A percentile compares a stretch with the other conserved stretches of the same genome.
Evolutionary conservation across 2,329 filamentous ascomycete genomes (phyloP).

Genomic region (Cercospora citrullina): DNA sequence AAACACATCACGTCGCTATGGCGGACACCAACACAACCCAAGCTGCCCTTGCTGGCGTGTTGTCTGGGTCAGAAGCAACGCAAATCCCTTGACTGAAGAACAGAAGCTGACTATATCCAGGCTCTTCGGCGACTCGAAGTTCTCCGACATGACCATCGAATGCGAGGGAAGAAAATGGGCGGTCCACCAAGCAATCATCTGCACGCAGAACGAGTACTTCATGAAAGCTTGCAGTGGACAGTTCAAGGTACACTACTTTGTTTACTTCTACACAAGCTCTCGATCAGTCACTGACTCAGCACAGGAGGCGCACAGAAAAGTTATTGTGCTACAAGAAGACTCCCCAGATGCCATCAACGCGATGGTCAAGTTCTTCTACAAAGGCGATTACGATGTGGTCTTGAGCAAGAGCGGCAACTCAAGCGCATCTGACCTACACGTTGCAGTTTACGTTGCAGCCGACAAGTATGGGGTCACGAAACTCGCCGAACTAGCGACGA

Average conservation of each 20-base stretch:
- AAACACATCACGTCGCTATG: neutral
- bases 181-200: slow-evolving; percentile 32
- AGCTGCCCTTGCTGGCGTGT: neutral
- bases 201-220: slow-evolving; percentile 31
- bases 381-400: no score
- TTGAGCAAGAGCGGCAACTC: no score
- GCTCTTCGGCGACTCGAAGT: slow-evolving; percentile 6
- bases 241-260: neutral
- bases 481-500: no score
- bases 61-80: neutral
- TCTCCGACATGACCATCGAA: slow-evolving; percentile 30
- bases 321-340: no score
- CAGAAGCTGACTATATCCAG: neutral
- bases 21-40: neutral
- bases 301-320: no score
- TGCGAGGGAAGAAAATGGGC: slow-evolving; percentile 24
- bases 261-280: no score
- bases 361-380: no score
- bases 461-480: no score
- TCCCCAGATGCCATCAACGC: no score
- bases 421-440: no score
- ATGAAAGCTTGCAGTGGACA: slow-evolving; percentile 22
- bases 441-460: no score
- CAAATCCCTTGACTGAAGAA: neutral
- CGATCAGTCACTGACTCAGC: no score